These are phyloP conservation scores for Jatropha podagrica DNA, from an alignment of 441 rosid genomes.

Conservation along the genomic window DNA sequence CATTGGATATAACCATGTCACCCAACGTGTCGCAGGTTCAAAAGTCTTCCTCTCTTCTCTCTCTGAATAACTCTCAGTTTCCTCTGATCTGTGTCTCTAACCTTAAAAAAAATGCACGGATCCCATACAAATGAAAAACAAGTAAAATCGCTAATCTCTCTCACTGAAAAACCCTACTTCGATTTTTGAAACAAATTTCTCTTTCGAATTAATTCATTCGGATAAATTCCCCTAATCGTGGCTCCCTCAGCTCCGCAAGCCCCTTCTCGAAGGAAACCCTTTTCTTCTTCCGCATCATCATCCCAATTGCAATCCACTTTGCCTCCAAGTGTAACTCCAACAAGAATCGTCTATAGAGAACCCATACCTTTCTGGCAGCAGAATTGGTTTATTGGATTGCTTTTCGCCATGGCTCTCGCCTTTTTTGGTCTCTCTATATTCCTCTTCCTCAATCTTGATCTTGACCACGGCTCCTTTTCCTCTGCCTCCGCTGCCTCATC, in stretches of 20 bases:
- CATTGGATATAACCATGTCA: constrained; percentile 31
- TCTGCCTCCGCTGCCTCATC: constrained; percentile 48
- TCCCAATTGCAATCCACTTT: constrained; percentile 29
- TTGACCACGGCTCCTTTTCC: constrained; percentile 44
- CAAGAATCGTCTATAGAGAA: constrained; percentile 38
- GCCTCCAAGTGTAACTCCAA: constrained; percentile 24
- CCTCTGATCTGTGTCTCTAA: neutral
- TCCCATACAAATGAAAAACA: neutral
- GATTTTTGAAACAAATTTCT: neutral
- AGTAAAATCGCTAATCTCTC: neutral
- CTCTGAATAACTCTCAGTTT: neutral
- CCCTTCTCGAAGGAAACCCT: constrained; percentile 56
- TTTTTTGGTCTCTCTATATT: constrained; percentile 66
- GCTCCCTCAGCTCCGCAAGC: constrained; percentile 66
- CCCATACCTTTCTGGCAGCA: constrained; percentile 75
- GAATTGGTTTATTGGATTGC: constrained; percentile 79
- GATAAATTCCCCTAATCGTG: constrained; percentile 47
- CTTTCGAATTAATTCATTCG: too few species aligned
- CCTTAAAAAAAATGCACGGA: neutral
- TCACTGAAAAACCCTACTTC: neutral
- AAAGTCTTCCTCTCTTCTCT: neutral
- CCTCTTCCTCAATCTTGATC: constrained; percentile 65
- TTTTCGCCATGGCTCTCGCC: constrained; percentile 71
- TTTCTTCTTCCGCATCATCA: constrained; percentile 15
- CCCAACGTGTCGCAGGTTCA: constrained; percentile 12